Conservation (phyloP, 768 basidiomycete species). For the Pleurotus tuoliensis region DNA sequence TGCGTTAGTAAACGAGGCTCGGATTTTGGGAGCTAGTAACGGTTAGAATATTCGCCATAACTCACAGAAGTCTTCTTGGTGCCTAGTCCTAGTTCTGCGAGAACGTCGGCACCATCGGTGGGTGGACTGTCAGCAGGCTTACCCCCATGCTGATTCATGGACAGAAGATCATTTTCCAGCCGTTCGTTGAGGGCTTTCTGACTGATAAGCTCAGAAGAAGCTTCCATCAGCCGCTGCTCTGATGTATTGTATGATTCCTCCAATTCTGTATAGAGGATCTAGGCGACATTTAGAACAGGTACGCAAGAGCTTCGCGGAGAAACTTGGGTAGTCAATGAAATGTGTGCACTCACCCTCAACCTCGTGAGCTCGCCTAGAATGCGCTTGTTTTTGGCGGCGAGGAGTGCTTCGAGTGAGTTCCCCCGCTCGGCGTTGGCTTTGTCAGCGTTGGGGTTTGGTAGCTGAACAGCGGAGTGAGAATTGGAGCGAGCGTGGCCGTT, state of each 20-base stretch:
- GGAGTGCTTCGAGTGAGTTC: constrained; percentile 83
- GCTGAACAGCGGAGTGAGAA: constrained; percentile 45
- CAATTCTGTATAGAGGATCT: constrained; percentile 85
- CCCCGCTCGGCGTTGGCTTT: constrained; percentile 75
- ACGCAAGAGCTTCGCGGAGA: background rate
- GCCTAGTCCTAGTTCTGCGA: constrained; percentile 74
- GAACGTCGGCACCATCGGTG: constrained; percentile 43
- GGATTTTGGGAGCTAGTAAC: too few relatives aligned
- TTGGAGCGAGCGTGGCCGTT: constrained; percentile 26
- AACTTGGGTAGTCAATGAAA: background rate
- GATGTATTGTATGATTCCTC: constrained; percentile 60
- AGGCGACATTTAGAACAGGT: background rate
- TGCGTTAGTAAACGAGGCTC: too few relatives aligned
- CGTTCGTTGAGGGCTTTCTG: constrained; percentile 82
- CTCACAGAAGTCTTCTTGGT: constrained; percentile 40
- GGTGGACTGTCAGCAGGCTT: constrained; percentile 22
- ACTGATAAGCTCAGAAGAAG: constrained; percentile 67
- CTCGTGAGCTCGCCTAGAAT: constrained; percentile 91
- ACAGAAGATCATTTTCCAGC: constrained; percentile 86
- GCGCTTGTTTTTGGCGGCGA: constrained; percentile 91
- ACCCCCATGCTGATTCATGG: constrained; percentile 62
- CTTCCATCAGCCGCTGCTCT: constrained; percentile 53
- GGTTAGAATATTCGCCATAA: background rate
- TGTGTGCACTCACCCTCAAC: constrained; percentile 59
- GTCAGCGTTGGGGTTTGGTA: constrained; percentile 88